Base-by-base conservation (phyloP, 257 asterid species). In the Penstemon barbatus region DNA sequence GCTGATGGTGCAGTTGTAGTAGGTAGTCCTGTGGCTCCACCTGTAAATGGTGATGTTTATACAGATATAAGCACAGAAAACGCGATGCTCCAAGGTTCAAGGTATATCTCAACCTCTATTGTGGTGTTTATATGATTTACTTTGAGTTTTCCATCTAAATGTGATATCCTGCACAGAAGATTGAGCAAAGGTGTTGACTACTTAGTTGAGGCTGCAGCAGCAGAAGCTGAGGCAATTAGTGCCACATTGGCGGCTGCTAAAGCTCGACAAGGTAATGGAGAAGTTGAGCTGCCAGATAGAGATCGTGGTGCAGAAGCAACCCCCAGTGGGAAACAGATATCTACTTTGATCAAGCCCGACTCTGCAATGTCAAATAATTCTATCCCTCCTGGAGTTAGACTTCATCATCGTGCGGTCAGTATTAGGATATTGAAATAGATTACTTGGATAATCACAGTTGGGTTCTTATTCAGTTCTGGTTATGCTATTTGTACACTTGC, bases 351-450 rank as follows among this genome's bases (percentile, higher is more conserved):
- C 80, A 89, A 89, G 78, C 97, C 96, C 59, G 96, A 92, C 42
- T 77, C 88, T 50, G 83, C 81, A 37, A 56, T 76, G 62, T 75
- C 86, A 71, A 85, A 73, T 72, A 87, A 70, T 80, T 81, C 94
- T 73, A 73, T 77, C 58, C 86, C 95, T 33, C 78, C 96, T 76
- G 96, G 96, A 52, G 95, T 92, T 65, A 78, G 96, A 80, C 92
- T 92, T 66, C 98, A 92, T 86, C 98, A 89, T 73, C 96, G 98
- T 73, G 98, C 98, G 65, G 98, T 92, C 11, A 74, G 98, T 89
- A 77, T 74, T 39, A 58, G 38, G 57, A 68, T 41, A 59, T 37
- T 18, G 43, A 53, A 40, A 59, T 59, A 50, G 13, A 45, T 53
- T 65, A 40, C 61, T 53, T 6, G 50, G 43, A 61, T 19, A 43